phyloP scores from a whole-genome alignment of 257 asterid genomes.

The Galeopsis tetrahit region DNA sequence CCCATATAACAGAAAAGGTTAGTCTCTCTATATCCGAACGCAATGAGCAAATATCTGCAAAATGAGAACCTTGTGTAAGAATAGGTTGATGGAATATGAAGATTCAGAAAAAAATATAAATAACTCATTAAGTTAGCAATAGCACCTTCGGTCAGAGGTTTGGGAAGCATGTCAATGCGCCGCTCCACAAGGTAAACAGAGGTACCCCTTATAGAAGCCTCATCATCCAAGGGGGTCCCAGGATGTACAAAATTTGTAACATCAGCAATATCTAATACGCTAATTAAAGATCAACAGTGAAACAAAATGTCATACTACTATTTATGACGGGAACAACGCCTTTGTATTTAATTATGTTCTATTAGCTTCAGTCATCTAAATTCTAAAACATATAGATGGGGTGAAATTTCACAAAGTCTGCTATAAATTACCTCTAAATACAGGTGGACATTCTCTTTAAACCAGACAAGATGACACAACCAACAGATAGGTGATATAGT shows the following conservation, averaged over 20 bases:
- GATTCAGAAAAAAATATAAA: constrained; percentile 30
- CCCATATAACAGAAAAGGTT: constrained; percentile 98
- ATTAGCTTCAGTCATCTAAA: constrained; percentile 9
- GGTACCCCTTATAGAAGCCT: constrained; percentile 98
- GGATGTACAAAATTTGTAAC: constrained; percentile 96
- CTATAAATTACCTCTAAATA: constrained; percentile 16
- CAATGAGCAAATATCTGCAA: constrained; percentile 92
- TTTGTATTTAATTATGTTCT: constrained; percentile 5
- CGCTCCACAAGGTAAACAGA: constrained; percentile 98
- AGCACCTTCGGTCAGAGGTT: constrained; percentile 97
- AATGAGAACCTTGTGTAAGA: constrained; percentile 30
- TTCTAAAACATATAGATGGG: constrained; percentile 21
- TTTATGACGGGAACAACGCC: constrained; percentile 25
- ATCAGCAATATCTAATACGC: constrained; percentile 87
- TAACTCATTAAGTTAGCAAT: constrained; percentile 25
- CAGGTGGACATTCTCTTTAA: constrained; percentile 16
- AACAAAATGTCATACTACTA: constrained; percentile 8
- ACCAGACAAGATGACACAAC: constrained; percentile 23
- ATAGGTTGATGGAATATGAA: not conserved
- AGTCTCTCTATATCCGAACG: constrained; percentile 96
- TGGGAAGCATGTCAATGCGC: constrained; percentile 99
- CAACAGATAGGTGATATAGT: constrained; percentile 5
- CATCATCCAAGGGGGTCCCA: constrained; percentile 93
- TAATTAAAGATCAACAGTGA: constrained; percentile 52
- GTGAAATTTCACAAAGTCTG: constrained; percentile 9